Conservation (phyloP, 73 alveolate species). For the Paramecium pentaurelia region DNA sequence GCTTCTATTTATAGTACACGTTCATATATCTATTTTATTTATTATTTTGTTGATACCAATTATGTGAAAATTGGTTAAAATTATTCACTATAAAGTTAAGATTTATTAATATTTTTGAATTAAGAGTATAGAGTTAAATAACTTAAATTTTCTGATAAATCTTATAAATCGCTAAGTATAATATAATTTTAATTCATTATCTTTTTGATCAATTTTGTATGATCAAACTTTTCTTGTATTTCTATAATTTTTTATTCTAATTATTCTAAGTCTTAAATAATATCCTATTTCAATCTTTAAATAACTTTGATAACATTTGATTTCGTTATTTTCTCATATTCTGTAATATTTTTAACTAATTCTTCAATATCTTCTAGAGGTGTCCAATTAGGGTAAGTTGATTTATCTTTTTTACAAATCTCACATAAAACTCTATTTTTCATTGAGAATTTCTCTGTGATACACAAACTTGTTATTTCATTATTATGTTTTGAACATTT, state of each 20-base stretch:
- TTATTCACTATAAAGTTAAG: background rate
- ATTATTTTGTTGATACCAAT: background rate
- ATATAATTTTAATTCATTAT: background rate
- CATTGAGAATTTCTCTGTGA: background rate
- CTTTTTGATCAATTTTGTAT: background rate
- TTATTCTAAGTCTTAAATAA: background rate
- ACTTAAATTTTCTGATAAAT: background rate
- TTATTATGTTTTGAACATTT: background rate
- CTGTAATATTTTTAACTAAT: background rate
- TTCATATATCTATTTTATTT: background rate
- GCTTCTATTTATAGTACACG: background rate
- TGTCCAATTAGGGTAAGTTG: background rate
- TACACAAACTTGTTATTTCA: background rate
- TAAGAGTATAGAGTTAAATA: background rate
- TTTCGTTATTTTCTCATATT: background rate
- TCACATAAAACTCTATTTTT: background rate
- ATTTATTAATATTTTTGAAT: background rate
- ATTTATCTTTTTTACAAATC: background rate
- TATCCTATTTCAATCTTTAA: background rate
- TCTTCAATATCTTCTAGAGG: slow-evolving; percentile 14
- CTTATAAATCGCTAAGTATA: background rate
- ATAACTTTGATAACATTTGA: background rate
- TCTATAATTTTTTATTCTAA: background rate
- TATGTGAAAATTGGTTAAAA: background rate
- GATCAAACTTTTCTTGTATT: background rate